Conservation (phyloP, 495 filamentous ascomycete genomes). For the Saxispiralis lemnorum region DNA sequence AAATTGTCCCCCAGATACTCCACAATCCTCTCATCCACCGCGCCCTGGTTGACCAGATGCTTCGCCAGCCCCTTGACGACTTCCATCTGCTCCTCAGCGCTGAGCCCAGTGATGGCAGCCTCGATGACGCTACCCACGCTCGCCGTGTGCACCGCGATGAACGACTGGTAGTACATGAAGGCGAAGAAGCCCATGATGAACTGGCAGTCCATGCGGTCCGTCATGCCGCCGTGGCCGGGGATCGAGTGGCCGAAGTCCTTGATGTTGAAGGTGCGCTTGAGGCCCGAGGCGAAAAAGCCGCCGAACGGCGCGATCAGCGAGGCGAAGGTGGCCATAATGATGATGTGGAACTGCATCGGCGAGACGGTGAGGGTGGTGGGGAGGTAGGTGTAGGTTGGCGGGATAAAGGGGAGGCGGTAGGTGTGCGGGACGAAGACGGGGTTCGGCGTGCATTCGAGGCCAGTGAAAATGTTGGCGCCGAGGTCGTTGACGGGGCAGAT, state of each 20-base stretch:
- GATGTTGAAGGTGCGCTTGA: conserved; percentile 98
- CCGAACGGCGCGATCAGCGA: conserved; percentile 96
- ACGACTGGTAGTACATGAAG: conserved; percentile 95
- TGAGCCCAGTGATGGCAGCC: conserved; percentile 66
- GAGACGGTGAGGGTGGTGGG: conserved; percentile 46
- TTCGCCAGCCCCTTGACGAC: conserved; percentile 67
- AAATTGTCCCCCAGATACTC: conserved; percentile 11
- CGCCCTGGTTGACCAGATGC: conserved; percentile 73
- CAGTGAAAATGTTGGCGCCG: conserved; percentile 77
- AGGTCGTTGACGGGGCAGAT: conserved; percentile 96
- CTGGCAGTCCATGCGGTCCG: conserved; percentile 98
- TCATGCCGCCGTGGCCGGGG: conserved; percentile 95
- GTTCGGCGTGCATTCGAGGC: conserved; percentile 84
- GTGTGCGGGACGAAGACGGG: conserved; percentile 70
- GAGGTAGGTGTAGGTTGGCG: conserved; percentile 38
- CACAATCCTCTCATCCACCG: conserved; percentile 40
- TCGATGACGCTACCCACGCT: conserved; percentile 76
- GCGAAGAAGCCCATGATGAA: conserved; percentile 99
- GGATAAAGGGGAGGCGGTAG: conserved; percentile 59
- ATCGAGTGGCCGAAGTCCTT: conserved; percentile 99
- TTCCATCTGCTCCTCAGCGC: conserved; percentile 71
- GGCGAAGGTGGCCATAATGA: conserved; percentile 81
- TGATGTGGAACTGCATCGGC: conserved; percentile 90
- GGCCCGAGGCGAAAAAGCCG: conserved; percentile 92
- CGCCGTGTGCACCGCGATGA: conserved; percentile 73